Evolutionary conservation across 495 filamentous ascomycete genomes (phyloP), one percentile per base, ranked within the genome.

Genomic region (Podospora australis): DNA sequence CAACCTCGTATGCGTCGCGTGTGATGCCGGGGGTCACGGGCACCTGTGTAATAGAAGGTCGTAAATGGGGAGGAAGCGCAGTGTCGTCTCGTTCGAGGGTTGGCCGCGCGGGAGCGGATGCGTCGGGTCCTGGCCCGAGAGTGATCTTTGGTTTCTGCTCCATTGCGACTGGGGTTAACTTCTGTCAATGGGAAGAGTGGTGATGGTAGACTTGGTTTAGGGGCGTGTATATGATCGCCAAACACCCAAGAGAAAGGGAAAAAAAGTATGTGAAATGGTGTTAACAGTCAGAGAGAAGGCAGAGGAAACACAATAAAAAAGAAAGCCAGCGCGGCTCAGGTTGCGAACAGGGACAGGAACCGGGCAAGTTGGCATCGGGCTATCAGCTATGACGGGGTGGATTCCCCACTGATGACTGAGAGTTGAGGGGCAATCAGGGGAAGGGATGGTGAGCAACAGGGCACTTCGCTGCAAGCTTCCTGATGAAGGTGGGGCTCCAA

Each of bases 11-110:
- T 3, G 66, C 67, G 2, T 63, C 58, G 38, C 49, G 52, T 8
- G 56, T 42, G 43, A 77, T 75, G 17, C 63, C 74, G 4, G 76
- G 76, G 4, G 76, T 79, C 36, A 79, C 76, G 8, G 75, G 63
- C 21, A 73, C 64, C 17, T 58, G 53, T 26, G 44, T 68, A 43
- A 68, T 46, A 0, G 64, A 59, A 0, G 53, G 38, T 34, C 43
- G 68, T 47, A 54, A 58, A 57, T 60, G 70, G 50, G 60, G 58
- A 5, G 62, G 70, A 22, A 65, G 69, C 36, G 29, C 30, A 1
- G 63, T 56, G 16, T 66, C 60, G 46, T 20, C 49, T 46, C 50
- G 53, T 14, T 48, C 43, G 34, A 36, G 46, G 11, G 30, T 23
- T 2, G 50, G 55, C 6, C 52, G 50, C 20, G 36, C 8, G 36